phyloP scores from a whole-genome alignment of 2,329 filamentous ascomycete species.

The Cordyceps fumosorosea region DNA sequence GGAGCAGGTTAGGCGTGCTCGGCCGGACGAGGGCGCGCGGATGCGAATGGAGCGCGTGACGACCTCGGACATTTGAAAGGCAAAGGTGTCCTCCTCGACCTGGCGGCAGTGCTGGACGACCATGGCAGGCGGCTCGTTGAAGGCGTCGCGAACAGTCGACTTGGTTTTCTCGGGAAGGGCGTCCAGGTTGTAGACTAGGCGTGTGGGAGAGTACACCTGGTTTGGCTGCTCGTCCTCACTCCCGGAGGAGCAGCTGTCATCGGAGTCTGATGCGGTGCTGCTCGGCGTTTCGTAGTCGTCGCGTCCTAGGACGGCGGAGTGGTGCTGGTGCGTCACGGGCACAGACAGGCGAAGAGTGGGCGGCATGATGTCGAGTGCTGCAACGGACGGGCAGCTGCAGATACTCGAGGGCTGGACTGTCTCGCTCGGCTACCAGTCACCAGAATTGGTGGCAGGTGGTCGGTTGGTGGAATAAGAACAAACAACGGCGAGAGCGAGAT shows the following conservation, averaged over 20 bases:
- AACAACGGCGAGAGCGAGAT: not conserved
- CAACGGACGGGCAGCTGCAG: conserved; percentile 2
- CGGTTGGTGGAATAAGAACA: not conserved
- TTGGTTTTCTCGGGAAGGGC: conserved; percentile 31
- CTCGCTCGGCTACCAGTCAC: not conserved
- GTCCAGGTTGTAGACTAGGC: conserved; percentile 35
- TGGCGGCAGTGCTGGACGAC: conserved; percentile 43
- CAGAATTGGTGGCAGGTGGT: not conserved
- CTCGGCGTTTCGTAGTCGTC: conserved; percentile 9
- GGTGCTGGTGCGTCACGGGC: not conserved
- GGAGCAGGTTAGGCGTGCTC: conserved; percentile 39
- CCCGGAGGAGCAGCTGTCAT: conserved; percentile 23
- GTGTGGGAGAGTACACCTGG: conserved; percentile 32
- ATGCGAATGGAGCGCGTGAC: conserved; percentile 47
- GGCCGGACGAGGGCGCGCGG: conserved; percentile 32
- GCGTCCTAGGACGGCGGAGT: not conserved
- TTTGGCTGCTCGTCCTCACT: conserved; percentile 20
- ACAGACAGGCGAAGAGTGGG: conserved; percentile 1
- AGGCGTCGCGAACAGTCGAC: conserved; percentile 36
- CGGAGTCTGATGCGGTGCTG: conserved; percentile 22
- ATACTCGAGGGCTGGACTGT: not conserved
- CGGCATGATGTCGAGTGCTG: conserved; percentile 7
- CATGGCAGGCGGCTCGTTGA: conserved; percentile 43
- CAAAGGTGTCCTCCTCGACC: conserved; percentile 39
- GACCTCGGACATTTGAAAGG: conserved; percentile 50